Percentiles rank a stretch among this genome's conserved stretches.
Evolutionary conservation across 331 rosid genomes (phyloP).

Genomic region (Pyrus hybrid): DNA sequence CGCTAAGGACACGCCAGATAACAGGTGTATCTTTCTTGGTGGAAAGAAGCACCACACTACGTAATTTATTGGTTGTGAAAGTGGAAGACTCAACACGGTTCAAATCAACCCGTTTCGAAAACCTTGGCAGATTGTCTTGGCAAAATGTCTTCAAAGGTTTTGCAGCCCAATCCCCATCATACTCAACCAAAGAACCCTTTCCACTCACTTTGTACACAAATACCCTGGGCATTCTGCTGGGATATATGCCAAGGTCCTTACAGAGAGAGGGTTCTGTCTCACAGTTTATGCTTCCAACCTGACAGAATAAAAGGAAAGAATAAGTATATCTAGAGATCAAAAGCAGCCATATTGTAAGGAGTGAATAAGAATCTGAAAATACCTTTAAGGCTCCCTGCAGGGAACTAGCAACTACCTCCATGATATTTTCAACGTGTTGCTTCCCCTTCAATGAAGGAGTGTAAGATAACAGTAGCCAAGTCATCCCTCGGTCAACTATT

Average conservation of each 20-base stretch:
- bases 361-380: not conserved
- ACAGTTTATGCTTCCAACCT: slow-evolving; percentile 85
- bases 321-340: slow-evolving; percentile 5
- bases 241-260: slow-evolving; percentile 54
- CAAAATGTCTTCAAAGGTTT: slow-evolving; percentile 66
- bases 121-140: slow-evolving; percentile 68
- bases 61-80: slow-evolving; percentile 32
- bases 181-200: slow-evolving; percentile 71
- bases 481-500: slow-evolving; percentile 62
- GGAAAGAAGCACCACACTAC: slow-evolving; percentile 72
- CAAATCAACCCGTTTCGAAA: slow-evolving; percentile 54
- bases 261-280: slow-evolving; percentile 64
- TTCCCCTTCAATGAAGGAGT: slow-evolving; percentile 40
- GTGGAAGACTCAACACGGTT: slow-evolving; percentile 34
- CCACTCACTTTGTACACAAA: slow-evolving; percentile 58
- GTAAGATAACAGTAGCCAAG: slow-evolving; percentile 72
- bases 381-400: slow-evolving; percentile 84
- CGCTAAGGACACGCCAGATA: slow-evolving; percentile 92
- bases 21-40: slow-evolving; percentile 80
- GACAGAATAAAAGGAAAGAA: slow-evolving; percentile 9
- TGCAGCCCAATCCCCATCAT: slow-evolving; percentile 45
- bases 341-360: not conserved
- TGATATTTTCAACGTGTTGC: slow-evolving; percentile 45
- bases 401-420: slow-evolving; percentile 56
- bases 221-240: slow-evolving; percentile 50